Conservation (phyloP, 176 grass and related monocot species). For the Stipa capillata region DNA sequence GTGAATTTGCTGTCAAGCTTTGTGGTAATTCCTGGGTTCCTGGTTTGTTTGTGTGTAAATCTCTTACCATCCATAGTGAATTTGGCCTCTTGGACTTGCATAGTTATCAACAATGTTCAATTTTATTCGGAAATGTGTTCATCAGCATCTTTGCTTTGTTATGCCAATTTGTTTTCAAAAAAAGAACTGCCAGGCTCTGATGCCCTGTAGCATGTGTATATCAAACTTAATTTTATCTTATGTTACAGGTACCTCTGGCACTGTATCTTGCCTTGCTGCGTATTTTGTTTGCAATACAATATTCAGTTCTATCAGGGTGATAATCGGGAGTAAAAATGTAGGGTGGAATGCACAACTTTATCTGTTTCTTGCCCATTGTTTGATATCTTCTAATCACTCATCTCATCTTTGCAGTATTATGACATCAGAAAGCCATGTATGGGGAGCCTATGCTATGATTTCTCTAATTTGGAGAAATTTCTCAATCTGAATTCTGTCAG, state of each 20-base stretch:
- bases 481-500: slow-evolving; percentile 66
- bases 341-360: not conserved
- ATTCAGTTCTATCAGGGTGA: slow-evolving; percentile 64
- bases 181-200: not conserved
- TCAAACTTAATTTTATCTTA: slow-evolving; percentile 8
- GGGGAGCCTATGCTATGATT: slow-evolving; percentile 83
- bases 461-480: slow-evolving; percentile 88
- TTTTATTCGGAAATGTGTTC: slow-evolving; percentile 7
- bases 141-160: not conserved
- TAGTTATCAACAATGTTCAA: not conserved
- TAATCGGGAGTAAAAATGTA: slow-evolving; percentile 83
- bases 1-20: slow-evolving; percentile 67
- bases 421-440: slow-evolving; percentile 81
- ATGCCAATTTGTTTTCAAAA: not conserved
- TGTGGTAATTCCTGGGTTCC: slow-evolving; percentile 45
- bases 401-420: slow-evolving; percentile 50
- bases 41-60: not conserved
- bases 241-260: slow-evolving; percentile 75
- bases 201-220: not conserved
- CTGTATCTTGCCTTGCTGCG: slow-evolving; percentile 63
- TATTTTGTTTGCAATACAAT: slow-evolving; percentile 83
- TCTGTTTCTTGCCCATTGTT: not conserved
- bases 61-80: not conserved
- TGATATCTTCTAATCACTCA: not conserved
- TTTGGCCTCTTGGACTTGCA: not conserved